Base-by-base conservation (phyloP, 192 early-diverging fungal genomes). In the Chytriomyces hyalinus region DNA sequence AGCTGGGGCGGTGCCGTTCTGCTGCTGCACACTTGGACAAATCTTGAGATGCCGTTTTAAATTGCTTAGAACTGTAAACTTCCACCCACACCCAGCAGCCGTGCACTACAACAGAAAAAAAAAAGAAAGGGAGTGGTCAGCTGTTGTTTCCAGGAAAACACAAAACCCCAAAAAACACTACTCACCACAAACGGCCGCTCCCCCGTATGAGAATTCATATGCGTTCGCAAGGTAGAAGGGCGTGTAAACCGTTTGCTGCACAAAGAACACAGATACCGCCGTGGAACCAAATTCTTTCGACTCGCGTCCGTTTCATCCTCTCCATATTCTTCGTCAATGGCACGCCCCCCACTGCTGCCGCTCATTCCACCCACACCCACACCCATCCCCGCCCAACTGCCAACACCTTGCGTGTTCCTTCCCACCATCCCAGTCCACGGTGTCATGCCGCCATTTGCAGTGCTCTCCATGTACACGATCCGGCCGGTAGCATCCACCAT, bases 61-160 rank as follows among this genome's bases (percentile, higher is more conserved):
- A 63, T 84, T 84, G 48, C 73, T 77, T 6, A 79, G 59, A 47
- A 84, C 83, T 9, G 77, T 76, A 60, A 84, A 84, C 17, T 68
- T 80, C 49, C 83, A 64, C 17, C 80, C 83, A 61, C 83, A 84
- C 26, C 62, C 73, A 7, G 46, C n/a, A 9, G 67, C 67, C 4
- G 61, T 67, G 75, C 83, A 84, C 36, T 36, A 36, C 36, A 36
- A 36, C 36, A 36, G 36, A 36, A 36, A 36, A 4, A 36, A 36
- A 36, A 36, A 36, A 36, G 24, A 36, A 36, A 36, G 36, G 36
- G 36, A 36, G 36, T 36, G 4, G 36, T 36, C 36, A 36, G 36
- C 36, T 36, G 36, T 36, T 36, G 36, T 36, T 36, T 36, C 2
- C 36, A 3, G 36, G 36, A 36, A 36, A 36, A 36, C 4, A 36